Evolutionary conservation across 2,329 filamentous ascomycete species (phyloP), one percentile per base, ranked within the genome.

Genomic region (Neurospora sp.): DNA sequence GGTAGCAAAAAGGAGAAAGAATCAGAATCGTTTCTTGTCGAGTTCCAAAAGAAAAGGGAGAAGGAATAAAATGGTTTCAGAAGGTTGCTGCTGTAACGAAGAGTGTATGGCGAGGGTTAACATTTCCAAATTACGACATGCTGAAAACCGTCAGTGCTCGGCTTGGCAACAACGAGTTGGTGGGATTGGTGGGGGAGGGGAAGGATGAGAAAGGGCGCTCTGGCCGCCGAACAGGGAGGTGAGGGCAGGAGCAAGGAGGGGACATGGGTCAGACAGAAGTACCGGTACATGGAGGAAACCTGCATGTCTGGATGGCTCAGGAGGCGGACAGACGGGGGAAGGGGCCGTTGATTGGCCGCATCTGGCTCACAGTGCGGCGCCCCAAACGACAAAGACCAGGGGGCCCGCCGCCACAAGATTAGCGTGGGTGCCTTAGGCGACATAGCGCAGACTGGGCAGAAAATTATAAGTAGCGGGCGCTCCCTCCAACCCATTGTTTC

Each of bases 401-500:
- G 79, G 78, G 78, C 75, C 74, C 79, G 78, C 78, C 81, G 81
- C 82, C 81, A 83, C 82, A 78, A 57, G 66, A 75, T 76, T 77
- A 77, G 78, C 79, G 79, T 78, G 77, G 80, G 78, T 82, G 81
- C 81, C 81, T 82, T 76, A 81, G 79, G 80, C 76, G 74, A 77
- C 41, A 38, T 8, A 57, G 43, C 38, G 67, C 66, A 67, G 46
- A 68, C 70, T 52, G 39, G 41, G 74, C 73, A 72, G 77, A 85
- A 84, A 86, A 86, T 83, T 87, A 87, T 87, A 87, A 86, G 81
- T 81, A 85, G 80, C 78, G 77, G 78, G 78, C 79, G 81, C 81
- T 83, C 84, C 85, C 85, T 80, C 84, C 85, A 82, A 80, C 82
- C 80, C 82, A 77, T 78, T 79, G 79, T 82, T 83, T 82, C 77